Evolutionary conservation across 2,329 filamentous ascomycete species (phyloP).

Genomic region (Aspergillus nomiae): DNA sequence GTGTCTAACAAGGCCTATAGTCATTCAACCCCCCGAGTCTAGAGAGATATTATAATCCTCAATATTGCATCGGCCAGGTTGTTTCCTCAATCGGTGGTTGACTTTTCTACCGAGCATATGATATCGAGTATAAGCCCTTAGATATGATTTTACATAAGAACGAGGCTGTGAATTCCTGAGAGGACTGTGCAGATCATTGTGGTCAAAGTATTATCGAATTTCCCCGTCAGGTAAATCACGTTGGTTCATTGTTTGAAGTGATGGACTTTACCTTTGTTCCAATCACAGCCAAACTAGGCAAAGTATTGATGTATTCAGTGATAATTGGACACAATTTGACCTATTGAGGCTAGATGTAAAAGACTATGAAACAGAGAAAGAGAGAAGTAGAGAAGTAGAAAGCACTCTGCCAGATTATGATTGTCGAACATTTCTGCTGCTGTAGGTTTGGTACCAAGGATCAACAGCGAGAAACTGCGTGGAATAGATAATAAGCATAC

Average conservation of each 20-base stretch:
- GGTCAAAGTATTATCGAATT: no score
- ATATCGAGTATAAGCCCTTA: background rate
- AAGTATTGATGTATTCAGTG: background rate
- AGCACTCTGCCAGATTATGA: background rate
- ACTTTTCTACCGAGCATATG: background rate
- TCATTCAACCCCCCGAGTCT: background rate
- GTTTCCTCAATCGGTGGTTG: background rate
- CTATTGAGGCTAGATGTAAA: background rate
- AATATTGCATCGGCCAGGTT: background rate
- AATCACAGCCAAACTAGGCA: background rate
- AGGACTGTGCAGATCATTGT: no score
- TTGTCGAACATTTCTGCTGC: background rate
- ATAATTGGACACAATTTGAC: accelerated
- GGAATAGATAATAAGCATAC: background rate
- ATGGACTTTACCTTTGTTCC: background rate
- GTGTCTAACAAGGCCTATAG: no score
- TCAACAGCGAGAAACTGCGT: background rate
- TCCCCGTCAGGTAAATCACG: background rate
- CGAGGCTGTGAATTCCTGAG: background rate
- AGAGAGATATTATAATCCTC: background rate
- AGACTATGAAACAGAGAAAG: background rate
- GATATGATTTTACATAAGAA: background rate
- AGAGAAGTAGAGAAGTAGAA: background rate
- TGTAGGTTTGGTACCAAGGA: background rate
- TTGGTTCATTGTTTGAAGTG: background rate